Evolutionary conservation across 495 filamentous ascomycete genomes (phyloP).

Genomic region (Apodospora peruviana): DNA sequence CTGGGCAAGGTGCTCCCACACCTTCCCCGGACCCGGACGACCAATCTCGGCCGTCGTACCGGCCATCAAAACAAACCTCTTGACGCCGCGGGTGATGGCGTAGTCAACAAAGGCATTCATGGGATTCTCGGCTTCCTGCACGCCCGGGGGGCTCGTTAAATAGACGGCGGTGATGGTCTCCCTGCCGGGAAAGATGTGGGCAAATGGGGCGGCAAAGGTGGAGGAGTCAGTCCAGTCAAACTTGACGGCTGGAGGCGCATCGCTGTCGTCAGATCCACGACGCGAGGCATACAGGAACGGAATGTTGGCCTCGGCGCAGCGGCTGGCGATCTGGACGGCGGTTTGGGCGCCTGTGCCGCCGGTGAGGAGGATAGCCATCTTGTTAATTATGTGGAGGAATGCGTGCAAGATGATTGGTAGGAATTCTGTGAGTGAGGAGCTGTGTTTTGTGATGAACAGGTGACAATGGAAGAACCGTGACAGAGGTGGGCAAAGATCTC

Average conservation of each 20-base stretch:
- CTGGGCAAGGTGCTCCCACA: slow-evolving; percentile 1
- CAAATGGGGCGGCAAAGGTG: not conserved
- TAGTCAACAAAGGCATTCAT: slow-evolving; percentile 4
- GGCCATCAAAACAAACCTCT: slow-evolving; percentile 3
- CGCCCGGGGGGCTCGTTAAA: not conserved
- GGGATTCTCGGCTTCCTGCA: not conserved
- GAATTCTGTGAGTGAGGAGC: too few species aligned
- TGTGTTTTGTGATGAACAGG: too few species aligned
- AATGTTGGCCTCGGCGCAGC: not conserved
- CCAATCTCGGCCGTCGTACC: not conserved
- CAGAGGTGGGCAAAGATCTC: too few species aligned
- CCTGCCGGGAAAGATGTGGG: not conserved
- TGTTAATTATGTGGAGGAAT: not conserved
- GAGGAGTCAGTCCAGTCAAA: not conserved
- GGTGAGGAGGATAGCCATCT: slow-evolving; percentile 2
- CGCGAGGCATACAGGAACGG: not conserved
- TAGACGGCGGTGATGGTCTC: slow-evolving; percentile 2
- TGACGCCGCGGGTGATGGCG: not conserved
- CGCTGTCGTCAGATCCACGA: not conserved
- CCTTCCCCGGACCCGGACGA: not conserved
- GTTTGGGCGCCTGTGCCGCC: slow-evolving; percentile 1
- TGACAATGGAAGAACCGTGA: too few species aligned
- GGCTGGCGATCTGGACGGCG: not conserved
- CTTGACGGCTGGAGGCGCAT: not conserved
- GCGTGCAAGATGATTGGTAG: too few species aligned